phyloP scores from a whole-genome alignment of 2,329 filamentous ascomycete genomes.

The Phoma sp. region DNA sequence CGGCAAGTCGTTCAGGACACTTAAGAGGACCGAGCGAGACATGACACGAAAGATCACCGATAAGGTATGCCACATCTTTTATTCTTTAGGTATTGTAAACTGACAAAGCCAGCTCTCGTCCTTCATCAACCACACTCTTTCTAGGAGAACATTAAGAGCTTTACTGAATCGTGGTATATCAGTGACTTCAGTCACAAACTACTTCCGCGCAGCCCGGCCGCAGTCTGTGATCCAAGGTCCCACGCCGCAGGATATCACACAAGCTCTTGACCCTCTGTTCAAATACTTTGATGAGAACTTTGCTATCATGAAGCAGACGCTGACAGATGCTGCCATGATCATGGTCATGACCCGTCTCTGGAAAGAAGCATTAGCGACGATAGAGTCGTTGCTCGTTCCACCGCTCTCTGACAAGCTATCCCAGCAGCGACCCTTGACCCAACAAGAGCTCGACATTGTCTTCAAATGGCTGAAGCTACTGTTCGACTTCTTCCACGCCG shows the following conservation, averaged over 20 bases:
- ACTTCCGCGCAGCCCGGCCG: slow-evolving; percentile 60
- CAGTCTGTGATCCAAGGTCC: slow-evolving; percentile 60
- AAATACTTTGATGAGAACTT: slow-evolving; percentile 98
- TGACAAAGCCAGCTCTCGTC: slow-evolving; percentile 71
- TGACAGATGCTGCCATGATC: slow-evolving; percentile 95
- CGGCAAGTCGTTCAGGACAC: slow-evolving; percentile 91
- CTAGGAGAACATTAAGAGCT: slow-evolving; percentile 76
- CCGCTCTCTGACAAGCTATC: slow-evolving; percentile 95
- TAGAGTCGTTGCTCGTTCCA: slow-evolving; percentile 88
- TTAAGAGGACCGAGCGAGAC: slow-evolving; percentile 94
- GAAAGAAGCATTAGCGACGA: slow-evolving; percentile 94
- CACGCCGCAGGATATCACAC: slow-evolving; percentile 76
- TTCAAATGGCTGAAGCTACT: slow-evolving; percentile 93
- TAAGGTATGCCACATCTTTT: slow-evolving; percentile 67
- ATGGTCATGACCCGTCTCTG: slow-evolving; percentile 97
- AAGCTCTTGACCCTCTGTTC: slow-evolving; percentile 83
- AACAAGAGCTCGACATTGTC: slow-evolving; percentile 91
- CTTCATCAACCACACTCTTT: slow-evolving; percentile 90
- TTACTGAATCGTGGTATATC: slow-evolving; percentile 76
- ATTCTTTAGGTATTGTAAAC: slow-evolving; percentile 2
- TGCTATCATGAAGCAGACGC: slow-evolving; percentile 95
- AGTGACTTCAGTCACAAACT: slow-evolving; percentile 75
- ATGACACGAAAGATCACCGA: slow-evolving; percentile 99
- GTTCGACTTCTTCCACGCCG: slow-evolving; percentile 93
- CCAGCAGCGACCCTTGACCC: slow-evolving; percentile 78